phyloP scores from a whole-genome alignment of 352 stramenopile genomes.

The Phytophthora syringae region DNA sequence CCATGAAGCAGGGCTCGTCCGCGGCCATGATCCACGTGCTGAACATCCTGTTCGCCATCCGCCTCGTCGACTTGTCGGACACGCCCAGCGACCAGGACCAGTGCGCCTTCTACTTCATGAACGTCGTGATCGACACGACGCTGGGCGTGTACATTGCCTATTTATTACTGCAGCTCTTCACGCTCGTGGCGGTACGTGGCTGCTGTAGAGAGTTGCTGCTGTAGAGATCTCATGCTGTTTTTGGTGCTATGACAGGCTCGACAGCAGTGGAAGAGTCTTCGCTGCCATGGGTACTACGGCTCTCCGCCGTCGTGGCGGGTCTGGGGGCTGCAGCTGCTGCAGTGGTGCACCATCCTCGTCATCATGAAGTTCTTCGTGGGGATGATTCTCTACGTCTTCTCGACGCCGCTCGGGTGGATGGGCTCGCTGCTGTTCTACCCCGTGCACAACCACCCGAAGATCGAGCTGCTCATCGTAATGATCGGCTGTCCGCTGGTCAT shows the following conservation, averaged over 20 bases:
- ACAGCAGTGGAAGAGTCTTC: slow-evolving; percentile 64
- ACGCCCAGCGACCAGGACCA: slow-evolving; percentile 64
- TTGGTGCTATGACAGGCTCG: slow-evolving; percentile 47
- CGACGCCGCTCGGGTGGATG: slow-evolving; percentile 60
- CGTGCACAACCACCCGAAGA: slow-evolving; percentile 71
- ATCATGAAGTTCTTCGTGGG: slow-evolving; percentile 79
- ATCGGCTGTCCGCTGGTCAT: slow-evolving; percentile 84
- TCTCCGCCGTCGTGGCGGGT: slow-evolving; percentile 69
- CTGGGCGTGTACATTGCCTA: slow-evolving; percentile 86
- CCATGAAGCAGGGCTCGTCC: slow-evolving; percentile 84
- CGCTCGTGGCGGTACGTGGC: slow-evolving; percentile 53
- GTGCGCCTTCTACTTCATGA: slow-evolving; percentile 91
- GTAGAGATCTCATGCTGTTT: slow-evolving; percentile 2
- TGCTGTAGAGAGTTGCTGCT: not conserved
- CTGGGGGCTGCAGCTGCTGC: slow-evolving; percentile 67
- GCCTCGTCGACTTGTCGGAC: slow-evolving; percentile 64
- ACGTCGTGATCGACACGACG: slow-evolving; percentile 85
- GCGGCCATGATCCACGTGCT: slow-evolving; percentile 81
- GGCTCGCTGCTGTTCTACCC: slow-evolving; percentile 74
- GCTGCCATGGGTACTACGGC: slow-evolving; percentile 71
- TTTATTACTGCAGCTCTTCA: slow-evolving; percentile 70
- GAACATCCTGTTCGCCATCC: slow-evolving; percentile 82
- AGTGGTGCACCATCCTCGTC: slow-evolving; percentile 70
- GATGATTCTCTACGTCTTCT: slow-evolving; percentile 66
- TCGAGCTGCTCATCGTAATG: slow-evolving; percentile 87